phyloP scores from a whole-genome alignment of 1,284 basidiomycete genomes.

The Erythrobasidium hasegawianum region DNA sequence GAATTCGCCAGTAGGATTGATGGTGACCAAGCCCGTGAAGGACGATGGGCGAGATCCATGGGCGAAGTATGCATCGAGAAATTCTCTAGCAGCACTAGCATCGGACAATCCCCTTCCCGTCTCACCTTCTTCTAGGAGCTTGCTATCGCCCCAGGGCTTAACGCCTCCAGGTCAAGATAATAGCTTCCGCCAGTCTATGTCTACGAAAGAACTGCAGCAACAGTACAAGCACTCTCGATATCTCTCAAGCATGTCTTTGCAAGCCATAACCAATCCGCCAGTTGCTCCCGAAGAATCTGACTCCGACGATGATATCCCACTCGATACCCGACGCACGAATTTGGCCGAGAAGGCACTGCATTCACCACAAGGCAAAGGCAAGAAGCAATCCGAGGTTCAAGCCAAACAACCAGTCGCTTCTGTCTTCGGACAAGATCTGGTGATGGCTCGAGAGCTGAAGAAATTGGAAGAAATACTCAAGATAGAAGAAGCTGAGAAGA shows the following conservation, averaged over 20 bases:
- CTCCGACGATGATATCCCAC: slow-evolving; percentile 27
- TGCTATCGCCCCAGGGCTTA: neutral
- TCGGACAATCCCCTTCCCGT: neutral
- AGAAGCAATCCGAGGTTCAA: neutral
- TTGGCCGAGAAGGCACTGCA: neutral
- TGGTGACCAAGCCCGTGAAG: neutral
- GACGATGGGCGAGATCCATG: slow-evolving; percentile 23
- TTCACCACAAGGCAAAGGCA: neutral
- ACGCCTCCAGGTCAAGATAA: neutral
- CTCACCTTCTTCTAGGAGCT: neutral
- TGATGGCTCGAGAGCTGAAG: slow-evolving; percentile 26
- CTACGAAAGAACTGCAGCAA: slow-evolving; percentile 23
- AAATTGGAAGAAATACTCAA: slow-evolving; percentile 26
- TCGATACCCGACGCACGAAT: slow-evolving; percentile 13
- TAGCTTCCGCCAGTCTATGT: slow-evolving; percentile 6
- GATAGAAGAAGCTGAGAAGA: slow-evolving; percentile 26
- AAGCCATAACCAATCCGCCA: neutral
- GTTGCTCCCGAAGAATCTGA: neutral
- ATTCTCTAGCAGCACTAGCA: slow-evolving; percentile 21
- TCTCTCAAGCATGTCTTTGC: slow-evolving; percentile 1
- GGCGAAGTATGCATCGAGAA: slow-evolving; percentile 23
- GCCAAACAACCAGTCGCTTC: slow-evolving; percentile 5
- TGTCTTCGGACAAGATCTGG: slow-evolving; percentile 26
- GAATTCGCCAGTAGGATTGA: neutral
- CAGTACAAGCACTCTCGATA: slow-evolving; percentile 16